Percentiles rank a stretch among this genome's conserved stretches.
Conservation (phyloP, 2,329 filamentous ascomycete species). For the Coniochaeta sp. region DNA sequence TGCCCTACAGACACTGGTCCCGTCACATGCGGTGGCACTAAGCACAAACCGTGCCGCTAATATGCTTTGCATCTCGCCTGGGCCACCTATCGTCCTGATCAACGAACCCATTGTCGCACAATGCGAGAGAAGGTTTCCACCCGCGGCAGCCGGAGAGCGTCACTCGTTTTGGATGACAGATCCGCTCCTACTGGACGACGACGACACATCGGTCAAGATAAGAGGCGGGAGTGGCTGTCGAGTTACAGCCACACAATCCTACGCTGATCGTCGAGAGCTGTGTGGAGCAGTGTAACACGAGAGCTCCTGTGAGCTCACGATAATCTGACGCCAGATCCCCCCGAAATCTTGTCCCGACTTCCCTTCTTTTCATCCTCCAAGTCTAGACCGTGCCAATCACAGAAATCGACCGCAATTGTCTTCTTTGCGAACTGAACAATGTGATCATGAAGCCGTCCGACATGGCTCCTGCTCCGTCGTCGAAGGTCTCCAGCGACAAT, state of each 20-base stretch:
- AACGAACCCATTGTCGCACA: no score
- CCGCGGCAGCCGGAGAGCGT: background rate
- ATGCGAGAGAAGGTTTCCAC: no score
- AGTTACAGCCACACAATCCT: constrained; percentile 1
- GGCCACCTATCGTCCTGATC: background rate
- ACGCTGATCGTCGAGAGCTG: background rate
- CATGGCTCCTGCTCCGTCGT: background rate
- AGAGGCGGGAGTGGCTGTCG: background rate
- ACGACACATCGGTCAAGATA: background rate
- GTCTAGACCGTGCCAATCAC: background rate
- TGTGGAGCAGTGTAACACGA: background rate
- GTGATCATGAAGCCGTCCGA: background rate
- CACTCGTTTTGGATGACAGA: background rate
- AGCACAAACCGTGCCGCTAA: background rate
- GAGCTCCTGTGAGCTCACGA: background rate
- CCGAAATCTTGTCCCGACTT: background rate
- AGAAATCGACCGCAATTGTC: background rate
- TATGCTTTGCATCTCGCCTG: background rate
- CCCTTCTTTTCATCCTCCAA: background rate
- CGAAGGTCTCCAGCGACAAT: background rate
- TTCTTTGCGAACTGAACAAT: background rate
- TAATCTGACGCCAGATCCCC: background rate
- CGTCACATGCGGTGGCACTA: background rate
- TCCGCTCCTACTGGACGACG: background rate
- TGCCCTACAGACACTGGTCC: background rate